phyloP scores from a whole-genome alignment of 352 stramenopile species.

The Phytophthora litchii region DNA sequence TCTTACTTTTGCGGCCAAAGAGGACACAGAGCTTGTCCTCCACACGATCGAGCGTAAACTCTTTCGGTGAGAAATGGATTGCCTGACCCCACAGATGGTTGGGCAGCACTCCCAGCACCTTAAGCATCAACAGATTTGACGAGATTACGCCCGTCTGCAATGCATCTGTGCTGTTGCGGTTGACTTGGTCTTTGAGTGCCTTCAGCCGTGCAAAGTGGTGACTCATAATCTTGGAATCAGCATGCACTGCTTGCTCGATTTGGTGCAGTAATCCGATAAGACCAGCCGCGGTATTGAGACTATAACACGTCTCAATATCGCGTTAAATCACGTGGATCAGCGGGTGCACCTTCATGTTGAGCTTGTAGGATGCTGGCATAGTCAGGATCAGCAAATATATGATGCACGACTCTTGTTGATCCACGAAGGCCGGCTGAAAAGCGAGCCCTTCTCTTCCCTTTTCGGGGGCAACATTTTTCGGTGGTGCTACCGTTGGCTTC shows the following conservation, averaged over 20 bases:
- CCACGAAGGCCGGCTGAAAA: slow-evolving; percentile 4
- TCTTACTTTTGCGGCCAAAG: slow-evolving; percentile 11
- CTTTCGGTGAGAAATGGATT: neutral
- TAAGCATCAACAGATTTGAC: slow-evolving; percentile 1
- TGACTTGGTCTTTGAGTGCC: neutral
- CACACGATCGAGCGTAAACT: slow-evolving; percentile 1
- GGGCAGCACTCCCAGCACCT: slow-evolving; percentile 4
- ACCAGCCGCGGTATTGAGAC: slow-evolving; percentile 2
- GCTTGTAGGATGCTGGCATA: neutral
- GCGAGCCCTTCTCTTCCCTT: neutral
- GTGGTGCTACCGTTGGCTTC: neutral
- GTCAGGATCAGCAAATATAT: slow-evolving; percentile 9
- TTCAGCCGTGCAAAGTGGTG: slow-evolving; percentile 6
- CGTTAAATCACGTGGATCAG: slow-evolving; percentile 11
- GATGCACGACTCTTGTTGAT: slow-evolving; percentile 7
- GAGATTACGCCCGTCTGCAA: neutral
- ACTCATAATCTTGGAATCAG: slow-evolving; percentile 2
- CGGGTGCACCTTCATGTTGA: neutral
- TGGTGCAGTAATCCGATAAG: neutral
- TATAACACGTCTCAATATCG: neutral
- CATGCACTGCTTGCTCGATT: neutral
- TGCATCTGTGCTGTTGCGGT: neutral
- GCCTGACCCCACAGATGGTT: slow-evolving; percentile 4
- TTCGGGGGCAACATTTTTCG: neutral
- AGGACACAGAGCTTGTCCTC: slow-evolving; percentile 1